Percentiles rank a stretch among this genome's conserved stretches.
Conservation (phyloP, 495 filamentous ascomycete genomes). For the Xylaria bambusicola region DNA sequence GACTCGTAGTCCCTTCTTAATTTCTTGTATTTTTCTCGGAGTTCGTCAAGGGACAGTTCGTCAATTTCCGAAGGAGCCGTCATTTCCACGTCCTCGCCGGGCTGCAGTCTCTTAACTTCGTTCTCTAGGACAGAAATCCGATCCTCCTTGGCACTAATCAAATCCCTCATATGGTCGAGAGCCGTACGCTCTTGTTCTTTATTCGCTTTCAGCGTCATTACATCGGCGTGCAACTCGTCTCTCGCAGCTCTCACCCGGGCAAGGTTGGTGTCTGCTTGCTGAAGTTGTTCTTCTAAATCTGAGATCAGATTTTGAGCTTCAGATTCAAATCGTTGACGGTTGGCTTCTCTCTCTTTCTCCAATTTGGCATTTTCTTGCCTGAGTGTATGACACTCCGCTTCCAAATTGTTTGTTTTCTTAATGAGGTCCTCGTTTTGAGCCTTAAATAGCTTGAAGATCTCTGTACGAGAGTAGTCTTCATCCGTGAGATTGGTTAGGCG, state of each 20-base stretch:
- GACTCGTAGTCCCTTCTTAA: conserved; percentile 77
- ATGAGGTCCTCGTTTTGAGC: conserved; percentile 90
- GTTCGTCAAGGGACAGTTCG: conserved; percentile 61
- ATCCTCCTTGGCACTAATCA: conserved; percentile 71
- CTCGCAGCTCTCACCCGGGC: conserved; percentile 77
- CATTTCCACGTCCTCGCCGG: conserved; percentile 47
- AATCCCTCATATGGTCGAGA: conserved; percentile 70
- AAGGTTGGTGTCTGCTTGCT: conserved; percentile 79
- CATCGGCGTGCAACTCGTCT: conserved; percentile 82
- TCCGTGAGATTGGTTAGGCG: conserved; percentile 70
- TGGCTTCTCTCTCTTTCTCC: conserved; percentile 80
- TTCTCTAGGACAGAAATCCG: conserved; percentile 78
- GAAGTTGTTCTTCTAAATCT: conserved; percentile 79
- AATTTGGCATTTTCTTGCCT: conserved; percentile 82
- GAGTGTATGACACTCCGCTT: conserved; percentile 82
- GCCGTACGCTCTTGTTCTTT: conserved; percentile 75
- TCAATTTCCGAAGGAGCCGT: conserved; percentile 53
- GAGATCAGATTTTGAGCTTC: conserved; percentile 68
- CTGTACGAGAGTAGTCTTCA: conserved; percentile 89
- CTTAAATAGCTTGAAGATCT: conserved; percentile 89
- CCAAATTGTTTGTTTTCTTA: conserved; percentile 85
- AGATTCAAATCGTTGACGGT: conserved; percentile 73
- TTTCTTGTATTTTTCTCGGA: conserved; percentile 69
- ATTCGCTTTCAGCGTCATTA: conserved; percentile 73
- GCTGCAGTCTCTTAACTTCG: conserved; percentile 71